Base-by-base conservation (phyloP, 192 early-diverging fungal genomes). In the Linnemannia zychae region DNA sequence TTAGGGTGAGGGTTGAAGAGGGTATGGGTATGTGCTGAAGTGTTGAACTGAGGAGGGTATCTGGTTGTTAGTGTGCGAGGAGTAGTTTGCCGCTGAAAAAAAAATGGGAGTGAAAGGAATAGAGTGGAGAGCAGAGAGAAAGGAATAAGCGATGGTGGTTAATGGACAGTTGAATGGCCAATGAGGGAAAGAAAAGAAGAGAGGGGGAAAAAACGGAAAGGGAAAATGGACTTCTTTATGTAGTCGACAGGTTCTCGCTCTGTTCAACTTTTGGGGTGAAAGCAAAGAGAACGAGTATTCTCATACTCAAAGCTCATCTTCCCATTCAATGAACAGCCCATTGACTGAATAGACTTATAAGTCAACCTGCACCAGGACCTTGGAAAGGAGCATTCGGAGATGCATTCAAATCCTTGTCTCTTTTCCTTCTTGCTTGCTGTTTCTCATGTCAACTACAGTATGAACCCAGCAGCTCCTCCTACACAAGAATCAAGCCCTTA, bases 91-190 rank as follows among this genome's bases (percentile, higher is more conserved):
- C 40, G 9, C 40, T 3, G 40, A 44, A 44, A 44, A 44, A 44
- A 44, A 48, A 74, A 34, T 0, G 22, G 38, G 34, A 24, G 34
- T 46, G 34, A 53, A 31, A 69, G 20, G 2, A 36, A 28, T 37
- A 68, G 20, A 68, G 3, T 67, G 66, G 18, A 69, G n/a, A 22
- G 11, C 5, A 38, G 67, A 11, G 22, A 69, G n/a, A n/a, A 3
- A 38, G n/a, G 16, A 22, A 44, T 36, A 69, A 69, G 67, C 34
- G 24, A 24, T 20, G 6, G 67, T n/a, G 67, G 20, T 69, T 37
- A 63, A 63, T 63, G 57, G 57, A 31, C 57, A 31, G 57, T 63
- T 63, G 57, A 63, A 63, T 63, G 57, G 57, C 57, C 57, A 63
- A 63, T 63, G 57, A 13, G 12, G 57, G 24, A 31, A 63, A 63